Conservation (phyloP, 1,139 yeast genomes). For the Yamadazyma spencermartinsiae region DNA sequence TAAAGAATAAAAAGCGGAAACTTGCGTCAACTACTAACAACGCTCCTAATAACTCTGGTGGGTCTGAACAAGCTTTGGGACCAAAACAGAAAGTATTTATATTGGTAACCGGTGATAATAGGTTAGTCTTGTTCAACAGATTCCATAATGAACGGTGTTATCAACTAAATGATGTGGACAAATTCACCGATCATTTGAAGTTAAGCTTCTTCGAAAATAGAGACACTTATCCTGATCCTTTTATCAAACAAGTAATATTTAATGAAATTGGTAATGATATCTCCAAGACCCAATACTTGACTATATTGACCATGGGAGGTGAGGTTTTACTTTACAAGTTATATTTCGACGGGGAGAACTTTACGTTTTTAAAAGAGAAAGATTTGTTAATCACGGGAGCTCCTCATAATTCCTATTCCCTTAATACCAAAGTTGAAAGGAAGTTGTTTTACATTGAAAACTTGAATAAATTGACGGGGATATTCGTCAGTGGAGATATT, state of each 20-base stretch:
- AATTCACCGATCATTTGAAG: slow-evolving; percentile 52
- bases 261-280: slow-evolving; percentile 66
- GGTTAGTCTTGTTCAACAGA: slow-evolving; percentile 63
- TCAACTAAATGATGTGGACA: slow-evolving; percentile 62
- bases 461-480: slow-evolving; percentile 57
- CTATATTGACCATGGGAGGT: slow-evolving; percentile 77
- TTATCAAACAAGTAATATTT: slow-evolving; percentile 68
- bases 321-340: slow-evolving; percentile 70
- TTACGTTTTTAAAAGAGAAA: slow-evolving; percentile 49
- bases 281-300: slow-evolving; percentile 55
- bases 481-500: slow-evolving; percentile 73
- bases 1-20: slow-evolving; percentile 33
- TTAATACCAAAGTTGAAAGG: slow-evolving; percentile 70
- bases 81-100: slow-evolving; percentile 56
- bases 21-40: slow-evolving; percentile 12
- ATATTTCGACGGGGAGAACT: slow-evolving; percentile 51
- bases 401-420: slow-evolving; percentile 70
- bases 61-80: slow-evolving; percentile 19
- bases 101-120: slow-evolving; percentile 74
- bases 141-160: slow-evolving; percentile 67
- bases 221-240: slow-evolving; percentile 70
- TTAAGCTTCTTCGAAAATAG: slow-evolving; percentile 60
- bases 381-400: slow-evolving; percentile 64
- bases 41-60: slow-evolving; percentile 5
- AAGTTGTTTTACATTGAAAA: slow-evolving; percentile 61